phyloP scores from a whole-genome alignment of 768 basidiomycete species.

The Lactarius psammicola region DNA sequence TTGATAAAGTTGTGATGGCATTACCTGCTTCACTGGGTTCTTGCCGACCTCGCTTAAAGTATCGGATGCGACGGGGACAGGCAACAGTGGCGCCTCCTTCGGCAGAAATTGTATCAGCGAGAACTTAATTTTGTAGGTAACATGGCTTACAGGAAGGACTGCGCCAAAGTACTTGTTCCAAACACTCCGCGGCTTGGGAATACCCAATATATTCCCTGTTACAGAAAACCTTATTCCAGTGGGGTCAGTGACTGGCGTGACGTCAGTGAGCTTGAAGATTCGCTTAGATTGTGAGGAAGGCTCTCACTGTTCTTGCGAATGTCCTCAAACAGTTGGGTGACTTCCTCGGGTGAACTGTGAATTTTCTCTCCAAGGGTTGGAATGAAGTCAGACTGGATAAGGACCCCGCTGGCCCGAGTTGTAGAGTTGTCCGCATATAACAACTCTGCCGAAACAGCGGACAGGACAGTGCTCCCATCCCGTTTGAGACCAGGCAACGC shows the following conservation, averaged over 20 bases:
- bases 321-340: slow-evolving; percentile 72
- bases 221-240: slow-evolving; percentile 85
- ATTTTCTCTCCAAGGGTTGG: slow-evolving; percentile 71
- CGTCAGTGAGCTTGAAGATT: background rate
- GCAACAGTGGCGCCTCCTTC: slow-evolving; percentile 55
- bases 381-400: slow-evolving; percentile 75
- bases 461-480: slow-evolving; percentile 77
- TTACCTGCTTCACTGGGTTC: slow-evolving; percentile 68
- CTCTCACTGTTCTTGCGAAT: slow-evolving; percentile 65
- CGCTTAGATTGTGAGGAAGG: slow-evolving; percentile 6
- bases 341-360: slow-evolving; percentile 66
- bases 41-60: slow-evolving; percentile 75
- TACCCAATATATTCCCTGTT: slow-evolving; percentile 74
- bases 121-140: background rate
- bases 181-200: slow-evolving; percentile 68
- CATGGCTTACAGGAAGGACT: slow-evolving; percentile 52
- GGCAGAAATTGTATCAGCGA: slow-evolving; percentile 7
- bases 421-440: slow-evolving; percentile 70
- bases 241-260: slow-evolving; percentile 71
- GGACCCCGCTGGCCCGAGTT: slow-evolving; percentile 61
- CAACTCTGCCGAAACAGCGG: slow-evolving; percentile 64
- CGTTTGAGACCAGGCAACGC: slow-evolving; percentile 89
- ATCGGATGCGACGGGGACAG: slow-evolving; percentile 62
- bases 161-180: slow-evolving; percentile 71
- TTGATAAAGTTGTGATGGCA: background rate